phyloP scores from a whole-genome alignment of 495 filamentous ascomycete genomes.

The Hypoxylon fragiforme region DNA sequence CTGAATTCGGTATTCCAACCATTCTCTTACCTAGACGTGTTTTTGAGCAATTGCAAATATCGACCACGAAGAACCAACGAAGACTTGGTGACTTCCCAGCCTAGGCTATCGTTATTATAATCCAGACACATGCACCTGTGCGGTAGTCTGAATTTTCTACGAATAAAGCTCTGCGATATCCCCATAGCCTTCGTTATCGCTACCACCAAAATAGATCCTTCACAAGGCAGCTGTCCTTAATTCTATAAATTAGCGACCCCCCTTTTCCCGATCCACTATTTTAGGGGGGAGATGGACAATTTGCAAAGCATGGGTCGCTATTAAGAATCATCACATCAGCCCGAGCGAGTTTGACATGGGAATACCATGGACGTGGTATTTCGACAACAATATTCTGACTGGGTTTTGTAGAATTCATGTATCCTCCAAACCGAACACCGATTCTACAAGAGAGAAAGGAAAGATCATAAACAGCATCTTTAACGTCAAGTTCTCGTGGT shows the following conservation, averaged over 20 bases:
- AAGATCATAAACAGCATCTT: constrained; percentile 73
- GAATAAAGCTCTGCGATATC: background rate
- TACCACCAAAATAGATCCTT: too few species aligned
- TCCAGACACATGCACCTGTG: background rate
- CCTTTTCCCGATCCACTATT: too few species aligned
- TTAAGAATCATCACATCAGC: too few species aligned
- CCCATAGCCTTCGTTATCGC: too few species aligned
- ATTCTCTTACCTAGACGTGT: background rate
- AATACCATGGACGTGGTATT: constrained; percentile 1
- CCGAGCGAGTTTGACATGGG: constrained; percentile 40
- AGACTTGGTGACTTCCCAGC: background rate
- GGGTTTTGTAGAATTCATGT: constrained; percentile 56
- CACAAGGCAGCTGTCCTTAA: too few species aligned
- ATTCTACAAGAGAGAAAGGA: constrained; percentile 88
- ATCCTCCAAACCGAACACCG: constrained; percentile 66
- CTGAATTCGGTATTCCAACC: constrained; percentile 4
- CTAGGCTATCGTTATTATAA: background rate
- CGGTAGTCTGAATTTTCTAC: background rate
- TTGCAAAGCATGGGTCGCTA: too few species aligned
- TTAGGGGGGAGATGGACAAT: too few species aligned
- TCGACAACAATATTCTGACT: constrained; percentile 42
- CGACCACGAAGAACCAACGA: background rate
- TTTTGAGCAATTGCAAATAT: background rate
- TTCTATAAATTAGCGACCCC: too few species aligned
- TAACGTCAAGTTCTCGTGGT: constrained; percentile 70